Base-by-base conservation (phyloP, 345 rosid species). In the Eucalyptus tenuipes region DNA sequence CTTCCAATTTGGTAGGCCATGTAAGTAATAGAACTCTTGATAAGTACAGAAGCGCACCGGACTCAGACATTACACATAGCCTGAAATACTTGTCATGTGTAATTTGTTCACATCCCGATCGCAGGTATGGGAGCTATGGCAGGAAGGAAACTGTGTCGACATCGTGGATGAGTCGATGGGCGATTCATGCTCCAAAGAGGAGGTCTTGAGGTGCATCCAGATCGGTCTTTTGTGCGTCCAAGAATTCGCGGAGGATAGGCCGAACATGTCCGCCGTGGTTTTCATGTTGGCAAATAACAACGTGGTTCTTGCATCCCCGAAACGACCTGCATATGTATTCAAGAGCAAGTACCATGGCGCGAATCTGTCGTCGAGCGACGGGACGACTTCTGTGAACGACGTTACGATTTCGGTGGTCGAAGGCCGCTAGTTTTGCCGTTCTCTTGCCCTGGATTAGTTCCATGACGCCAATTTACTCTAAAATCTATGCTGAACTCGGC, bases 151-250 rank as follows among this genome's bases (percentile, higher is more conserved):
- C 85, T 92, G 91, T 40, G 10, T 53, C 88, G 91, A 93, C 40
- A 87, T 93, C 10, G 89, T 92, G 7, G 96, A 94, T n/a, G 81
- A 57, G 7, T 61, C 89, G 16, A 45, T 94, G 53, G 90, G 59
- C 5, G 90, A 88, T 9, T 91, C 91, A 8, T 91, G 80, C 66
- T 52, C 89, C 8, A 53, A 31, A 7, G 47, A 89, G 12, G 94
- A 95, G 85, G 90, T 90, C 13, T 24, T 57, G 88, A 94, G 93
- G 86, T 95, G 95, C 91, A 90, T 94, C 61, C 95, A 94, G 16
- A 91, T 95, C 10, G 98, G 95, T 86, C 92, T 97, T 17, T 80
- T 97, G 90, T 94, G 97, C 55, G 95, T 94, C 68, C 97, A 97
- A 93, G 96, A 97, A 87, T 80, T 57, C 7, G 92, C 94, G 49